Evolutionary conservation across 768 basidiomycete genomes (phyloP).

Genomic region (Termitomyces titanicus): DNA sequence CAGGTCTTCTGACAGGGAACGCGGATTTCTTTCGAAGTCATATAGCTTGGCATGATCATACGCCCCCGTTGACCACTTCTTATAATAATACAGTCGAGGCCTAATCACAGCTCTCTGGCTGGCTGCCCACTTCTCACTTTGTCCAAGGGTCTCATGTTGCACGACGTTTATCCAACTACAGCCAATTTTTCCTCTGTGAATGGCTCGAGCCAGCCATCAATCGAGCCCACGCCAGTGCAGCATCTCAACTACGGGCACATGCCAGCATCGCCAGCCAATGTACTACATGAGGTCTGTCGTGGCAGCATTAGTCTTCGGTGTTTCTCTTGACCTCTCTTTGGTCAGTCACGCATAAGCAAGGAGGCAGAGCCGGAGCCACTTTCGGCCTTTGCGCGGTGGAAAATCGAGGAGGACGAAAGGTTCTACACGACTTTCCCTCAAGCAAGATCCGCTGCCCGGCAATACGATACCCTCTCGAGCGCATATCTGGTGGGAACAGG

Average conservation of each 20-base stretch:
- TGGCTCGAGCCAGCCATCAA: background rate
- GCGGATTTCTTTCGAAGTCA: slow-evolving; percentile 14
- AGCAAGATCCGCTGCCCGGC: slow-evolving; percentile 22
- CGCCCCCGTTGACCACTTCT: slow-evolving; percentile 9
- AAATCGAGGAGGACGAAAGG: slow-evolving; percentile 32
- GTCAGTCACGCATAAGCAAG: slow-evolving; percentile 8
- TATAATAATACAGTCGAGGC: slow-evolving; percentile 11
- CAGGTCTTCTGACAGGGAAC: slow-evolving; percentile 20
- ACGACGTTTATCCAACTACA: slow-evolving; percentile 3
- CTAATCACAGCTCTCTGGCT: slow-evolving; percentile 8
- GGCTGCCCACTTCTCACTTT: slow-evolving; percentile 3
- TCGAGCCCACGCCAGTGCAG: slow-evolving; percentile 1
- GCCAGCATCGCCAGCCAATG: slow-evolving; percentile 3
- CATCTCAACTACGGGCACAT: background rate
- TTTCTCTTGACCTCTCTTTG: slow-evolving; percentile 1
- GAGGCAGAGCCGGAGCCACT: slow-evolving; percentile 10
- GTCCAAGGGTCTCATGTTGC: slow-evolving; percentile 2
- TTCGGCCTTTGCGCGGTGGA: slow-evolving; percentile 29
- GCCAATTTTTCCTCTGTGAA: background rate
- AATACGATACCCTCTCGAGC: slow-evolving; percentile 11
- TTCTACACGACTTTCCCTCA: slow-evolving; percentile 38
- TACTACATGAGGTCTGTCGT: slow-evolving; percentile 5
- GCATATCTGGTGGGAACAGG: slow-evolving; percentile 14
- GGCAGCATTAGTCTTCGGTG: background rate
- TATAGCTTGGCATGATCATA: slow-evolving; percentile 10